Evolutionary conservation across 2,329 filamentous ascomycete genomes (phyloP).

Genomic region (Nannizziopsis barbatae): DNA sequence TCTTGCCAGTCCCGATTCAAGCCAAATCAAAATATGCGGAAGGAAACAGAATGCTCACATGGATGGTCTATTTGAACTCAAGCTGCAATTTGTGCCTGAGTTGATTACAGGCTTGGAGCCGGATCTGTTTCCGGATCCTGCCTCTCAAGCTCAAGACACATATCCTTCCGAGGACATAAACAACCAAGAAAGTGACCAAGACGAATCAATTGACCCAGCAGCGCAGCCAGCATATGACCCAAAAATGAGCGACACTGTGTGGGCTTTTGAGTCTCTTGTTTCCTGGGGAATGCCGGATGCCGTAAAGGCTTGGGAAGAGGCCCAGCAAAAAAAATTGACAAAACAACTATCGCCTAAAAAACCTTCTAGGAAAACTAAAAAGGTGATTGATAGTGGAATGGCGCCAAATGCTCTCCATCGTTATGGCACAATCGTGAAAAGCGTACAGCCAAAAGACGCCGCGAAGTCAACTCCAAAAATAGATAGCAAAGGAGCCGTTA

Average conservation of each 20-base stretch:
- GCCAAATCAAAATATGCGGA: conserved; percentile 48
- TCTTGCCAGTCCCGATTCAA: conserved; percentile 25
- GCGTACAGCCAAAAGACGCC: not conserved
- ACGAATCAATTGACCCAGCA: conserved; percentile 18
- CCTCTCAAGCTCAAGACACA: not conserved
- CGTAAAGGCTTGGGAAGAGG: conserved; percentile 54
- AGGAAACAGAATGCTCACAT: conserved; percentile 60
- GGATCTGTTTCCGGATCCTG: conserved; percentile 44
- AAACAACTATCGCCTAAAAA: conserved; percentile 22
- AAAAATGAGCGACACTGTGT: conserved; percentile 51
- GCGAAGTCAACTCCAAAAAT: too few relatives aligned
- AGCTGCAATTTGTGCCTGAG: conserved; percentile 64
- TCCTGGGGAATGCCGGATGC: conserved; percentile 54
- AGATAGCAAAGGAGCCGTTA: not conserved
- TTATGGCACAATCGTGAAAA: conserved; percentile 30
- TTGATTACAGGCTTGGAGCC: conserved; percentile 70
- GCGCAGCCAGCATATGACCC: conserved; percentile 48
- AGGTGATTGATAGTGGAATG: conserved; percentile 30
- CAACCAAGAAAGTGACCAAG: conserved; percentile 20
- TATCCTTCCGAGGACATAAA: conserved; percentile 19
- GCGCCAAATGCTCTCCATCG: conserved; percentile 32
- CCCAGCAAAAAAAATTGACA: conserved; percentile 24
- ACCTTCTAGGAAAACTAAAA: conserved; percentile 28
- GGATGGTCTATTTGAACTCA: conserved; percentile 64
- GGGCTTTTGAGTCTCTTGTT: conserved; percentile 56